These are phyloP conservation scores for Globisporangium paroecandrum DNA, from an alignment of 352 stramenopile genomes.

Conservation along the genomic window DNA sequence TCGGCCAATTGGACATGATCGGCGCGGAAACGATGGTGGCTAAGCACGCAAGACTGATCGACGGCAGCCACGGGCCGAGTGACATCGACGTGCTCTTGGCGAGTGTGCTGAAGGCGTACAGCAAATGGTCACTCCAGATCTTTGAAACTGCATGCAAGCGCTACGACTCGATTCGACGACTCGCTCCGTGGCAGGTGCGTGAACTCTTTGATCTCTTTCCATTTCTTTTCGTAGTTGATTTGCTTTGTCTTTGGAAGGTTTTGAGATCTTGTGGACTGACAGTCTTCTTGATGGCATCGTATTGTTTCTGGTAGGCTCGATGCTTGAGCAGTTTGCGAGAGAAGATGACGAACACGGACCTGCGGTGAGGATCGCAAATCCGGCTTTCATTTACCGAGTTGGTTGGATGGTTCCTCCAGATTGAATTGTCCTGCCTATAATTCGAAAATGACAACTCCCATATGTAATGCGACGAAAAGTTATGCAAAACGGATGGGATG, in stretches of 20 bases:
- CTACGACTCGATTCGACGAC: constrained; percentile 38
- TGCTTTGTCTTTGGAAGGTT: not conserved
- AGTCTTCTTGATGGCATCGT: not conserved
- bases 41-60: constrained; percentile 36
- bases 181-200: constrained; percentile 66
- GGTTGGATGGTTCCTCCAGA: not conserved
- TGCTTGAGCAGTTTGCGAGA: constrained; percentile 51
- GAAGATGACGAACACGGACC: constrained; percentile 47
- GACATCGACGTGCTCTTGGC: constrained; percentile 55
- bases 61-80: constrained; percentile 27
- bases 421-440: not conserved
- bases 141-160: constrained; percentile 46
- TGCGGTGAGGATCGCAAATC: constrained; percentile 30
- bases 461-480: constrained; percentile 1
- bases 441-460: not conserved
- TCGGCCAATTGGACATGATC: constrained; percentile 51
- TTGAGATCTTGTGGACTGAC: not conserved
- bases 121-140: constrained; percentile 51
- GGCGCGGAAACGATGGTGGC: constrained; percentile 51
- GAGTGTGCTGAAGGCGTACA: constrained; percentile 52
- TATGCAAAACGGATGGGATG: not conserved
- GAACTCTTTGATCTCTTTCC: not conserved
- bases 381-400: not conserved
- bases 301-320: constrained; percentile 27
- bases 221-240: not conserved